A percentile compares a stretch with the other conserved stretches of the same genome.
Evolutionary conservation across 1,139 yeast genomes (phyloP).

Genomic region (Taphrina deformans): DNA sequence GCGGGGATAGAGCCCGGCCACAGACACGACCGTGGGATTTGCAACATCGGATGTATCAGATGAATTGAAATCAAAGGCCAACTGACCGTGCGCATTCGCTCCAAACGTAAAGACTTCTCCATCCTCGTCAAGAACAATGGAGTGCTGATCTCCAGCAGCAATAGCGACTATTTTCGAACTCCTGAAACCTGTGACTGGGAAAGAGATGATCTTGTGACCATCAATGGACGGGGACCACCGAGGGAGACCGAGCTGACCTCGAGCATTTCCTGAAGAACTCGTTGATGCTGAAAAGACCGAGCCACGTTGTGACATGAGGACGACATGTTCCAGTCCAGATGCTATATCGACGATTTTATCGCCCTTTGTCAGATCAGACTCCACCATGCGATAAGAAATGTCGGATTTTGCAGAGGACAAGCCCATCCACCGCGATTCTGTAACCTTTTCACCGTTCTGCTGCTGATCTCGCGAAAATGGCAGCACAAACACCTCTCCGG

Average conservation of each 20-base stretch:
- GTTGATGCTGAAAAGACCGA: slow-evolving; percentile 58
- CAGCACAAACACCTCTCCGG: slow-evolving; percentile 56
- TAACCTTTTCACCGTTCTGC: slow-evolving; percentile 28
- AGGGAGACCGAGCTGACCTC: slow-evolving; percentile 76
- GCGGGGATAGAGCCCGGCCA: slow-evolving; percentile 48
- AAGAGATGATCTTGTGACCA: slow-evolving; percentile 28
- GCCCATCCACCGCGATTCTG: slow-evolving; percentile 31
- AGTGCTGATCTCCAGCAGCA: slow-evolving; percentile 74
- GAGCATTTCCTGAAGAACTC: slow-evolving; percentile 40
- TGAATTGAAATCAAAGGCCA: slow-evolving; percentile 64
- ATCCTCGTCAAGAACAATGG: slow-evolving; percentile 61
- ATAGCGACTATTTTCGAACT: slow-evolving; percentile 48
- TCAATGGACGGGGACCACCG: slow-evolving; percentile 44
- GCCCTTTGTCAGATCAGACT: slow-evolving; percentile 44
- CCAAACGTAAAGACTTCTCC: slow-evolving; percentile 85
- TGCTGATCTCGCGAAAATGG: slow-evolving; percentile 49
- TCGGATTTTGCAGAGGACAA: slow-evolving; percentile 17
- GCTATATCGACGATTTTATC: slow-evolving; percentile 57
- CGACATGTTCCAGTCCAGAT: slow-evolving; percentile 67
- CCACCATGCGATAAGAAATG: slow-evolving; percentile 11
- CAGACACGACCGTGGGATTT: slow-evolving; percentile 61
- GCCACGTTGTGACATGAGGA: slow-evolving; percentile 55
- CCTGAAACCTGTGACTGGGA: slow-evolving; percentile 44
- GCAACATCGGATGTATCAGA: slow-evolving; percentile 67
- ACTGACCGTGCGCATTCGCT: slow-evolving; percentile 73